Evolutionary conservation across 2,329 filamentous ascomycete genomes (phyloP).

Genomic region (Botrytis squamosa): DNA sequence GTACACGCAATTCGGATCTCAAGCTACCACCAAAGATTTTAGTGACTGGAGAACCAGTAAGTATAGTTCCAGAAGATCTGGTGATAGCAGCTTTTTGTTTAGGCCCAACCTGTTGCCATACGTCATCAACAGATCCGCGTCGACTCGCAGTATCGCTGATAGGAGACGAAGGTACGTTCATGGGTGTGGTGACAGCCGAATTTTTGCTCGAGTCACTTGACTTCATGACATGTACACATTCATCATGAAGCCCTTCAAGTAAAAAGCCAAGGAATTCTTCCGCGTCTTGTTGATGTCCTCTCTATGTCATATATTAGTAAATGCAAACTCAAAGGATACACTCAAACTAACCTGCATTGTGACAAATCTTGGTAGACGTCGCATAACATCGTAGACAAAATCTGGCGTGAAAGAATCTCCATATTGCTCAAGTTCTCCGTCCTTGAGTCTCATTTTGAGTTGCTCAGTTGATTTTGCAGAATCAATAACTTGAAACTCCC

Average conservation of each 20-base stretch:
- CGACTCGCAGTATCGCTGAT: constrained; percentile 43
- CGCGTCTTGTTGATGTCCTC: constrained; percentile 95
- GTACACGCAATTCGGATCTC: constrained; percentile 83
- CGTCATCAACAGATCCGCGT: constrained; percentile 50
- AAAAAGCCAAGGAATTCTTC: constrained; percentile 96
- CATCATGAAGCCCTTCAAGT: constrained; percentile 88
- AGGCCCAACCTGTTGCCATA: constrained; percentile 93
- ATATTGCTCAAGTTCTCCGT: constrained; percentile 81
- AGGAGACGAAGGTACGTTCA: constrained; percentile 44
- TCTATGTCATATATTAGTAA: constrained; percentile 48
- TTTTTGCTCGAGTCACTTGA: constrained; percentile 37
- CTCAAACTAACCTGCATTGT: constrained; percentile 78
- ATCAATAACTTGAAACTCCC: constrained; percentile 83
- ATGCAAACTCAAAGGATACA: constrained; percentile 1
- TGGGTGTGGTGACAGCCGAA: constrained; percentile 47
- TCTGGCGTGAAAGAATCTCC: constrained; percentile 91
- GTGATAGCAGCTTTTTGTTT: constrained; percentile 87
- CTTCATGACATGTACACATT: constrained; percentile 76
- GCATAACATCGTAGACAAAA: constrained; percentile 92
- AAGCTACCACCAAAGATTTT: constrained; percentile 93
- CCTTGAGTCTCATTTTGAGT: constrained; percentile 71
- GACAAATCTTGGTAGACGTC: constrained; percentile 80
- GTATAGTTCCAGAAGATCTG: constrained; percentile 74
- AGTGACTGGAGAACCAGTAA: constrained; percentile 79
- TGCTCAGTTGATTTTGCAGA: constrained; percentile 73